Evolutionary conservation across 257 asterid species (phyloP).

Genomic region (Salvia splendens): DNA sequence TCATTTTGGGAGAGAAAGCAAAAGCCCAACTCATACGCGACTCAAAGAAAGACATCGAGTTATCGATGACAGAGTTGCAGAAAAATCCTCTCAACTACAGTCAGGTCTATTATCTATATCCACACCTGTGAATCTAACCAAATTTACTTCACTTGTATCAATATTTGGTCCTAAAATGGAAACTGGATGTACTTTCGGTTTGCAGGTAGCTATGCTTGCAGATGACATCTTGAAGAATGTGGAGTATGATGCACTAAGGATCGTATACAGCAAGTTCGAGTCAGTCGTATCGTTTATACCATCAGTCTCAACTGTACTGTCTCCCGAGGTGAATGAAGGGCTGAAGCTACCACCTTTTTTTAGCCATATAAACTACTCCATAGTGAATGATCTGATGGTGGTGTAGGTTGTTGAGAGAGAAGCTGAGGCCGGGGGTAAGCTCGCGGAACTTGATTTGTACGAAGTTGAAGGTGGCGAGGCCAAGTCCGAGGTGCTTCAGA

Average conservation of each 20-base stretch:
- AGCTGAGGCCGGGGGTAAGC: conserved; percentile 87
- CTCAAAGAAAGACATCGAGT: conserved; percentile 68
- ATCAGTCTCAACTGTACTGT: conserved; percentile 72
- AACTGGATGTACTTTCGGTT: background rate
- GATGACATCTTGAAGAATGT: conserved; percentile 94
- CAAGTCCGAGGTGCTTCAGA: conserved; percentile 90
- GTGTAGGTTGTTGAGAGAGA: conserved; percentile 79
- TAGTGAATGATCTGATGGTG: background rate
- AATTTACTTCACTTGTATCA: background rate
- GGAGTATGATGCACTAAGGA: conserved; percentile 81
- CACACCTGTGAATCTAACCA: background rate
- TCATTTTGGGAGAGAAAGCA: conserved; percentile 93
- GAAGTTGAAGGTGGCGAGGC: conserved; percentile 96
- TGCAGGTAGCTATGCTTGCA: conserved; percentile 92
- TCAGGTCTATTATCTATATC: conserved; percentile 54
- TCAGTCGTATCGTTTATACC: conserved; percentile 89
- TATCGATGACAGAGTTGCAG: conserved; percentile 78
- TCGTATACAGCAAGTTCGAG: conserved; percentile 87
- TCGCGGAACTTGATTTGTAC: conserved; percentile 78
- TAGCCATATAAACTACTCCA: background rate
- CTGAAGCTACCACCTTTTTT: no score
- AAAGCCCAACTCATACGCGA: conserved; percentile 93
- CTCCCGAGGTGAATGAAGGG: conserved; percentile 74
- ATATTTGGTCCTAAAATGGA: background rate
- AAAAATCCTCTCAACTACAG: conserved; percentile 91